Evolutionary conservation across 2,329 filamentous ascomycete species (phyloP).

Genomic region (Fusarium sp.): DNA sequence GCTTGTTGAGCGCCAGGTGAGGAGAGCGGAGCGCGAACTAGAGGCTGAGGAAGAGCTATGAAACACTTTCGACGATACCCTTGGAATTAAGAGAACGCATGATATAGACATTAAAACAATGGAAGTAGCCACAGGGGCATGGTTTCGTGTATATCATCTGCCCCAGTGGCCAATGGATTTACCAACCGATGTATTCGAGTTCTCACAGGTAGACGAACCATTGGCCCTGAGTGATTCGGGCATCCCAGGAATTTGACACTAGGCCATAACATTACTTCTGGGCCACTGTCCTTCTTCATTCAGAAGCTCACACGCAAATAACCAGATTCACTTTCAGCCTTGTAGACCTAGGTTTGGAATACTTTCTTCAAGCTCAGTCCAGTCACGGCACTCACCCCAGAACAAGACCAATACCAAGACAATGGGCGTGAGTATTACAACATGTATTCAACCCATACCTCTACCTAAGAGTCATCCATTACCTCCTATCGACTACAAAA

Average conservation of each 20-base stretch:
- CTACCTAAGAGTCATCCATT: not conserved
- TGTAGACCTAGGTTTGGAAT: not conserved
- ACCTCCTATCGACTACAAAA: not conserved
- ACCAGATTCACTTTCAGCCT: not conserved
- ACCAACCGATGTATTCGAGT: not conserved
- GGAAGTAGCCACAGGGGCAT: not conserved
- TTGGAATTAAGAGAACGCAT: slow-evolving; percentile 9
- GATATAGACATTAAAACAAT: not conserved
- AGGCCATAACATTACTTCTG: too few relatives aligned
- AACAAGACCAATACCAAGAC: not conserved
- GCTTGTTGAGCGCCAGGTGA: slow-evolving; percentile 73
- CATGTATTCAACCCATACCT: not conserved
- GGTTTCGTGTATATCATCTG: not conserved
- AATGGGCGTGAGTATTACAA: not conserved
- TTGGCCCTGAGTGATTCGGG: not conserved
- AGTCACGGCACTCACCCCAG: not conserved
- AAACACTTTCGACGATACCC: slow-evolving; percentile 41
- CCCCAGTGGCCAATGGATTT: not conserved
- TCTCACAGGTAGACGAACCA: not conserved
- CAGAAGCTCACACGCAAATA: not conserved
- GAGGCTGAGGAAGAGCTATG: slow-evolving; percentile 48
- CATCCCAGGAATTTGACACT: not conserved
- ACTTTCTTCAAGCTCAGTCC: not conserved
- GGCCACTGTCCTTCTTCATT: not conserved
- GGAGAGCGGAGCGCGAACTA: slow-evolving; percentile 68